These are phyloP conservation scores for Dalbergia oliveri DNA, from an alignment of 306 rosid genomes.

Conservation along the genomic window DNA sequence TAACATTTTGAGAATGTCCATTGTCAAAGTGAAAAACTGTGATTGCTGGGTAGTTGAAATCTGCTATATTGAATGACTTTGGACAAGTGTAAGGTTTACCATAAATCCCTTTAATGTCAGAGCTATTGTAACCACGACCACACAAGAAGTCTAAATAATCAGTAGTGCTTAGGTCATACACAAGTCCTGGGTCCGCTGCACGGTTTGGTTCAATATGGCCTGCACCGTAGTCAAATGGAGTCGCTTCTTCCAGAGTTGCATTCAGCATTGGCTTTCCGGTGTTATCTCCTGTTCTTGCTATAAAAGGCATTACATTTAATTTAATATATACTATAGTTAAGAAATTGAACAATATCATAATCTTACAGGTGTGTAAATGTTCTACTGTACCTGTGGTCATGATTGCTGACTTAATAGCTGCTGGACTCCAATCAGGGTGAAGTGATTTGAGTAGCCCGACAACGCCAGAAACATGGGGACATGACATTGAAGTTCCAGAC, in stretches of 20 bases:
- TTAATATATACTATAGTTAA: neutral
- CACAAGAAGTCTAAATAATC: conserved; percentile 74
- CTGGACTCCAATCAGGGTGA: conserved; percentile 71
- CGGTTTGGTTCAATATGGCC: conserved; percentile 67
- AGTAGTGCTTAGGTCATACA: conserved; percentile 53
- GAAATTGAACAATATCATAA: neutral
- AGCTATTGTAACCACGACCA: conserved; percentile 56
- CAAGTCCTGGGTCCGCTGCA: conserved; percentile 71
- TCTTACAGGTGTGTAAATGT: neutral
- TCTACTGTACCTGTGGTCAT: conserved; percentile 64
- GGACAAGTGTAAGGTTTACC: conserved; percentile 48
- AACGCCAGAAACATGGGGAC: conserved; percentile 71
- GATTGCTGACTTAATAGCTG: conserved; percentile 75
- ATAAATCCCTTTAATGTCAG: conserved; percentile 37
- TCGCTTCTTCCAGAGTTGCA: conserved; percentile 37
- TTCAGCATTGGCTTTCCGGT: conserved; percentile 13
- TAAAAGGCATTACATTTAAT: neutral
- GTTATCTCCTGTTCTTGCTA: conserved; percentile 55
- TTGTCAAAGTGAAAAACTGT: conserved; percentile 13
- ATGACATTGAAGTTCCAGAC: conserved; percentile 61
- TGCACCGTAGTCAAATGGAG: conserved; percentile 64
- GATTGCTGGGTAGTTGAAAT: conserved; percentile 79
- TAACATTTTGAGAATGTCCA: conserved; percentile 29
- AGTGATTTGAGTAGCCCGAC: conserved; percentile 61
- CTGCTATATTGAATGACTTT: conserved; percentile 43